phyloP scores from a whole-genome alignment of 73 alveolate genomes.

The Paramecium caudatum region DNA sequence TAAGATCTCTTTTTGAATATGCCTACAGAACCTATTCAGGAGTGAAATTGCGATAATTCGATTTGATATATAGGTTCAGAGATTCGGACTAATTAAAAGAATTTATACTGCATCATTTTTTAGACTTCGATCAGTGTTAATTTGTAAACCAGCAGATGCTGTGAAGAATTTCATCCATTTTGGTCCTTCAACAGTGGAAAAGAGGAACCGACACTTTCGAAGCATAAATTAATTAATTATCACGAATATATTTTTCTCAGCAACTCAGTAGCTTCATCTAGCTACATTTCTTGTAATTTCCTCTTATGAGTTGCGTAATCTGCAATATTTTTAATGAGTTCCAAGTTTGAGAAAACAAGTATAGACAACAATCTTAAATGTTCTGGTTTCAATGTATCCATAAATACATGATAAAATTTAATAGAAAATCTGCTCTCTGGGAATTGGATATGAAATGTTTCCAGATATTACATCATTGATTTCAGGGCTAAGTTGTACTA shows the following conservation, averaged over 20 bases:
- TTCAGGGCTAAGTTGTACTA: not conserved
- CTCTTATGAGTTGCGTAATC: not conserved
- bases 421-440: not conserved
- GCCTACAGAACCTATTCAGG: constrained; percentile 4
- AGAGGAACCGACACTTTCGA: not conserved
- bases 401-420: not conserved
- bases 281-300: not conserved
- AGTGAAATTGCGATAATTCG: not conserved
- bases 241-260: constrained; percentile 29
- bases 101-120: constrained; percentile 35
- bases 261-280: not conserved
- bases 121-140: constrained; percentile 12
- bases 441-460: not conserved
- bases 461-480: not conserved
- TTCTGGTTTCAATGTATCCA: not conserved
- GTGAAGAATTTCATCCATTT: constrained; percentile 28
- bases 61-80: not conserved
- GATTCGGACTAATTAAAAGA: not conserved
- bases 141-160: not conserved
- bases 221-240: constrained; percentile 34
- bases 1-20: not conserved
- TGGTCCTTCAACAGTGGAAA: not conserved
- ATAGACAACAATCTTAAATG: not conserved
- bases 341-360: not conserved
- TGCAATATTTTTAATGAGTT: not conserved